These are phyloP conservation scores for Aspergillus cavernicola DNA, from an alignment of 495 filamentous ascomycete species.

Conservation along the genomic window DNA sequence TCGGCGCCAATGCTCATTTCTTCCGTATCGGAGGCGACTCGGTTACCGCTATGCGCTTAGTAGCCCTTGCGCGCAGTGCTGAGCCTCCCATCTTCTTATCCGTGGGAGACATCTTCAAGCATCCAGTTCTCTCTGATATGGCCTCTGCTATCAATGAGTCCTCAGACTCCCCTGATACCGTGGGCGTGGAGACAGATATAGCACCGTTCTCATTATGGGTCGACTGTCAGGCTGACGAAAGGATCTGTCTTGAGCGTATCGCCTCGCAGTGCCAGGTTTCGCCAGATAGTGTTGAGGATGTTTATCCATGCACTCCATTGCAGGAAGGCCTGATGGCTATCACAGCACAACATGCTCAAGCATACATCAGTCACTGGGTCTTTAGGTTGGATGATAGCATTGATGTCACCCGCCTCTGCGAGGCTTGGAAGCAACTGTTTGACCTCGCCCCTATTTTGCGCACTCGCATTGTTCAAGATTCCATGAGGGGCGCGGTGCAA, in stretches of 20 bases:
- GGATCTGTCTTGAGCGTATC: constrained; percentile 9
- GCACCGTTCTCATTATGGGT: not conserved
- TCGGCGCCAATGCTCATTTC: constrained; percentile 48
- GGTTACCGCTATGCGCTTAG: constrained; percentile 15
- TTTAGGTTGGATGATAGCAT: constrained; percentile 29
- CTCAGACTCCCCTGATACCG: no score
- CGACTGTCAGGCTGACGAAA: not conserved
- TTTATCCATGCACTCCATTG: constrained; percentile 58
- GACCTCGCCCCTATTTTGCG: constrained; percentile 27
- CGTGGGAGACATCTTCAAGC: constrained; percentile 31
- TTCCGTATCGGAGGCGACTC: constrained; percentile 31
- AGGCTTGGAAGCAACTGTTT: constrained; percentile 38
- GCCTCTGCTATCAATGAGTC: not conserved
- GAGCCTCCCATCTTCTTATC: constrained; percentile 6
- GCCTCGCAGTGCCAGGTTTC: not conserved
- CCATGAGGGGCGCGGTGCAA: constrained; percentile 30
- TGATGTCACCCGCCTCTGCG: constrained; percentile 30
- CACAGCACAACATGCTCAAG: constrained; percentile 33
- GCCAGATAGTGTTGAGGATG: constrained; percentile 35
- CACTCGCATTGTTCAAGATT: constrained; percentile 32
- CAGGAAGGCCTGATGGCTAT: constrained; percentile 58
- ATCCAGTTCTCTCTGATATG: constrained; percentile 35
- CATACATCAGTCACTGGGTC: constrained; percentile 27
- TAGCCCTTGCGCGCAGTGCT: not conserved
- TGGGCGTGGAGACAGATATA: not conserved